Conservation (phyloP, 1,284 basidiomycete species). For the Apiotrichum veenhuisii region DNA sequence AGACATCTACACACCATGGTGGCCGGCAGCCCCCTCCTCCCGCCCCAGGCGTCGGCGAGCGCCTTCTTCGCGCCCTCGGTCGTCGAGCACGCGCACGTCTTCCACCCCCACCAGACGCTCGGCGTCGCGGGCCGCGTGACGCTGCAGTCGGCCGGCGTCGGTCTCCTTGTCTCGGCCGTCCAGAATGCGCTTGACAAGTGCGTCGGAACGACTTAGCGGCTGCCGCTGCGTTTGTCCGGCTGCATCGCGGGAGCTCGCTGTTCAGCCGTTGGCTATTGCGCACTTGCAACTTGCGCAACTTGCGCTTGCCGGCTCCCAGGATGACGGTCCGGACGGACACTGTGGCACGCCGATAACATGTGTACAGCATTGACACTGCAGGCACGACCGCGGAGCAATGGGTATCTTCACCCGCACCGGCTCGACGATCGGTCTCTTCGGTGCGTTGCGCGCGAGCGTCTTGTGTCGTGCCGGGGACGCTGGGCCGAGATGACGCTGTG, state of each 20-base stretch:
- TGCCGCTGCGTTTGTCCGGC: background rate
- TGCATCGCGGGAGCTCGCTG: background rate
- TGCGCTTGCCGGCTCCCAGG: too few species aligned
- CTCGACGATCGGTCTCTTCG: constrained; percentile 75
- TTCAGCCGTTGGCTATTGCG: background rate
- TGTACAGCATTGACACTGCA: constrained; percentile 21
- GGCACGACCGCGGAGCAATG: constrained; percentile 77
- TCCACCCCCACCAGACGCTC: constrained; percentile 40
- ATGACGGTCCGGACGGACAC: too few species aligned
- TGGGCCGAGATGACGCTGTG: background rate
- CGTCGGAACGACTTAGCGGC: constrained; percentile 15
- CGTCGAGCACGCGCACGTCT: constrained; percentile 31
- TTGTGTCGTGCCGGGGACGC: too few species aligned
- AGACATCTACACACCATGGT: constrained; percentile 20
- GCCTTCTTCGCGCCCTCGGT: constrained; percentile 39
- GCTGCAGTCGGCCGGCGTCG: constrained; percentile 67
- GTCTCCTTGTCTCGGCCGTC: constrained; percentile 71
- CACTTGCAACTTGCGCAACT: too few species aligned
- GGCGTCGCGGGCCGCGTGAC: constrained; percentile 58
- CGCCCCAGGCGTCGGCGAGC: constrained; percentile 27
- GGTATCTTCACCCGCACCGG: constrained; percentile 77
- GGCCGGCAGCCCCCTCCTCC: constrained; percentile 34
- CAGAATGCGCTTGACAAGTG: constrained; percentile 73
- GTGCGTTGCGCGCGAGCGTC: constrained; percentile 53
- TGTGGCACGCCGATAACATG: too few species aligned